Evolutionary conservation across 2,329 filamentous ascomycete genomes (phyloP).

Genomic region (Colletotrichum sansevieriae): DNA sequence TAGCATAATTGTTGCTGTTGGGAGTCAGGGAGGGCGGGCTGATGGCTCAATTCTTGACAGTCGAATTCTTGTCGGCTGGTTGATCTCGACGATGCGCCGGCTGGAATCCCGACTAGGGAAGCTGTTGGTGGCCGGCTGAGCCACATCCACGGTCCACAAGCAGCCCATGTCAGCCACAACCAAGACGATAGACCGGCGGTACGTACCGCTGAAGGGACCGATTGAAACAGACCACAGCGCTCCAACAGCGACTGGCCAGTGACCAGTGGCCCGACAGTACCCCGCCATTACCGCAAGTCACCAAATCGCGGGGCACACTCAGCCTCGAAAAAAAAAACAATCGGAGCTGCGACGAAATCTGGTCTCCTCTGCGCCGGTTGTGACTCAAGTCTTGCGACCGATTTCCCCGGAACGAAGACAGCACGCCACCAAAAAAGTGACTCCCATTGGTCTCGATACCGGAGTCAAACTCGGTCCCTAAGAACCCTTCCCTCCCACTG

Average conservation of each 20-base stretch:
- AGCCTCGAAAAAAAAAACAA: constrained; percentile 41
- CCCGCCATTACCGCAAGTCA: constrained; percentile 38
- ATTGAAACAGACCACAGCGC: constrained; percentile 6
- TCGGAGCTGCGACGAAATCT: constrained; percentile 39
- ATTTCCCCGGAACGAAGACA: constrained; percentile 22
- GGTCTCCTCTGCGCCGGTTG: constrained; percentile 26
- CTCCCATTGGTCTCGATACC: background rate
- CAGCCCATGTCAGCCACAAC: background rate
- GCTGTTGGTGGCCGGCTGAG: background rate
- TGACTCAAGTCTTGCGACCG: constrained; percentile 38
- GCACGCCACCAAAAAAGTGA: constrained; percentile 22
- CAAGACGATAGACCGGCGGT: background rate
- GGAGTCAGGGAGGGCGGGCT: background rate
- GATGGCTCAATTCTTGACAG: background rate
- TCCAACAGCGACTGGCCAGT: constrained; percentile 22
- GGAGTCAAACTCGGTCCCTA: constrained; percentile 17
- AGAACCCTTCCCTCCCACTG: constrained; percentile 11
- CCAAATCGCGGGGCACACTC: constrained; percentile 42
- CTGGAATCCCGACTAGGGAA: constrained; percentile 17
- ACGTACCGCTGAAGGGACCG: constrained; percentile 20
- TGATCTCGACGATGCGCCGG: constrained; percentile 9
- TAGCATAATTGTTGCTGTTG: constrained; percentile 48
- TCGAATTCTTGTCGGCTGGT: background rate
- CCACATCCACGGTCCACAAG: background rate
- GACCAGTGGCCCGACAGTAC: constrained; percentile 37